Evolutionary conservation across 1,284 basidiomycete genomes (phyloP).

Genomic region (Fomitiporia mediterranea): DNA sequence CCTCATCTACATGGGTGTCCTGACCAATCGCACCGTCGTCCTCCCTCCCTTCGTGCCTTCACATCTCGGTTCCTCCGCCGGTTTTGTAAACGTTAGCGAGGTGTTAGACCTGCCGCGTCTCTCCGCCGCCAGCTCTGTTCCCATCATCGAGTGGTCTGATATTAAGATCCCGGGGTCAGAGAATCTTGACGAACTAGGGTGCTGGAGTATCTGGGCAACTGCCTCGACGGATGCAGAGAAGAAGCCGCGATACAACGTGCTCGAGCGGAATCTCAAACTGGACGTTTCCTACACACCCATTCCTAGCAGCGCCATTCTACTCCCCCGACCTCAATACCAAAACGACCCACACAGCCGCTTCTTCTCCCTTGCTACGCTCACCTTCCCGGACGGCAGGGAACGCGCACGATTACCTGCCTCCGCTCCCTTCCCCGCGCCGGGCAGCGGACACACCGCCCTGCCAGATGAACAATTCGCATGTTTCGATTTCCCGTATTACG

Average conservation of each 20-base stretch:
- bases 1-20: slow-evolving; percentile 57
- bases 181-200: slow-evolving; percentile 60
- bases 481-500: slow-evolving; percentile 52
- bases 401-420: slow-evolving; percentile 27
- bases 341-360: slow-evolving; percentile 43
- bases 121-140: slow-evolving; percentile 30
- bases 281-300: slow-evolving; percentile 47
- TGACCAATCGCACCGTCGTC: slow-evolving; percentile 63
- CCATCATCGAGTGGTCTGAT: slow-evolving; percentile 40
- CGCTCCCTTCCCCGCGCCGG: slow-evolving; percentile 29
- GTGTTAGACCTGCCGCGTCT: slow-evolving; percentile 41
- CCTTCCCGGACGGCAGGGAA: slow-evolving; percentile 39
- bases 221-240: slow-evolving; percentile 29
- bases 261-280: slow-evolving; percentile 43
- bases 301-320: slow-evolving; percentile 39
- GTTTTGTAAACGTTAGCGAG: slow-evolving; percentile 36
- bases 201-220: slow-evolving; percentile 43
- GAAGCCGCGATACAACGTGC: slow-evolving; percentile 42
- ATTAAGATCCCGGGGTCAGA: slow-evolving; percentile 43
- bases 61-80: slow-evolving; percentile 49
- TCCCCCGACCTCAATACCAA: slow-evolving; percentile 33
- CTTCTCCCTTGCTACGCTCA: slow-evolving; percentile 42
- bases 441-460: slow-evolving; percentile 29
- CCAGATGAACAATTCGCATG: slow-evolving; percentile 52
- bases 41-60: slow-evolving; percentile 61